Conservation (phyloP, 176 grass and related monocot genomes). For the Ensete ventricosum region DNA sequence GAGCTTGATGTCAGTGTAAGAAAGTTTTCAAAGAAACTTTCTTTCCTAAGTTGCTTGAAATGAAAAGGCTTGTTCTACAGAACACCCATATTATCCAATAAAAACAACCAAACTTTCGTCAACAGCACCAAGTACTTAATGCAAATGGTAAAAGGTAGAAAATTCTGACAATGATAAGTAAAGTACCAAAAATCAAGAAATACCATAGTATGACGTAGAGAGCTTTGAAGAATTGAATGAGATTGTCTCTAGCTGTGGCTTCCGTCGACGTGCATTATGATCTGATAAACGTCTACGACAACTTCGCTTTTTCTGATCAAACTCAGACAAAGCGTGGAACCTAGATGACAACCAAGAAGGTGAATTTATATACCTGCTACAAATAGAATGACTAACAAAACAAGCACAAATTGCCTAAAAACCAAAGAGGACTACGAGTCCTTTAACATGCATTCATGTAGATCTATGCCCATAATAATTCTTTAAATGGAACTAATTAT, state of each 20-base stretch:
- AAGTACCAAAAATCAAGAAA: neutral
- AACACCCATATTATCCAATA: neutral
- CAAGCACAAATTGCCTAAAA: neutral
- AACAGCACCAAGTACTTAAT: neutral
- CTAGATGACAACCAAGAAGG: neutral
- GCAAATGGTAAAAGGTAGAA: neutral
- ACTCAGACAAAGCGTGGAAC: conserved; percentile 18
- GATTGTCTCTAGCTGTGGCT: conserved; percentile 6
- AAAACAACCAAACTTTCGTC: neutral
- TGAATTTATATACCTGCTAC: neutral
- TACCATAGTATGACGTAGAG: neutral
- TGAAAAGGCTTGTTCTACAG: neutral
- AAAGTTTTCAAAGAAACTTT: neutral
- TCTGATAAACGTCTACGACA: conserved; percentile 12
- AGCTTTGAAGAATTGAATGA: conserved; percentile 8
- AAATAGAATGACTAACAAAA: neutral
- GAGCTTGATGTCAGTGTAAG: neutral
- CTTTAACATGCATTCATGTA: neutral
- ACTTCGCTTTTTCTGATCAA: conserved; percentile 20
- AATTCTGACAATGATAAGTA: neutral
- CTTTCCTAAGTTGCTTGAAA: neutral
- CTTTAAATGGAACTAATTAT: neutral
- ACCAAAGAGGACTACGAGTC: neutral
- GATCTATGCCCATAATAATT: neutral
- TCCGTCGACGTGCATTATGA: conserved; percentile 18